A percentile compares a stretch with the other conserved stretches of the same genome.
These are phyloP conservation scores for Telfairia occidentalis DNA, from an alignment of 331 rosid species.

Conservation along the genomic window DNA sequence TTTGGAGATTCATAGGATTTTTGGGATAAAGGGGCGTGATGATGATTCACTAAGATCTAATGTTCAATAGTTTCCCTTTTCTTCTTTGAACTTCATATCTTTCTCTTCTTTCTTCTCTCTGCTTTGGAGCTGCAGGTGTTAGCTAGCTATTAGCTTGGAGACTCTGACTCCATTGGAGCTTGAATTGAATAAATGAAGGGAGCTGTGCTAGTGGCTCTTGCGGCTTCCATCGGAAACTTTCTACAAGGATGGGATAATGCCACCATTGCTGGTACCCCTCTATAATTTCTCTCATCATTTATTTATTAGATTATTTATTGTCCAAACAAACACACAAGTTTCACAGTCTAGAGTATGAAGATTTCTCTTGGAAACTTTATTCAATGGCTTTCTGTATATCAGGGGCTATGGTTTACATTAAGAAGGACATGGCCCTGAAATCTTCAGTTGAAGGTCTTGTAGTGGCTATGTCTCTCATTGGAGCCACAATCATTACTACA, in stretches of 20 bases:
- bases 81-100: not conserved
- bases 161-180: conserved; percentile 4
- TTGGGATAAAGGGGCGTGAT: not conserved
- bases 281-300: not conserved
- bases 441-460: conserved; percentile 65
- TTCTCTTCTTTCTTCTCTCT: not conserved
- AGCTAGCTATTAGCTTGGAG: conserved; percentile 8
- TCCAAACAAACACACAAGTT: not conserved
- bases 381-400: conserved; percentile 7
- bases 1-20: not conserved
- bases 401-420: conserved; percentile 70
- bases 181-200: conserved; percentile 42
- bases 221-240: conserved; percentile 75
- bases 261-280: conserved; percentile 66
- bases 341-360: not conserved
- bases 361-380: not conserved
- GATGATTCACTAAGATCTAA: conserved; percentile 4
- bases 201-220: conserved; percentile 65
- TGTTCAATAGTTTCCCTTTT: not conserved
- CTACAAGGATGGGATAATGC: conserved; percentile 99
- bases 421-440: conserved; percentile 42
- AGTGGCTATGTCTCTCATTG: conserved; percentile 84
- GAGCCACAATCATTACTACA: conserved; percentile 64
- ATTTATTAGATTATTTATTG: not conserved
- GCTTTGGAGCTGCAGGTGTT: conserved; percentile 12